phyloP scores from a whole-genome alignment of 495 filamentous ascomycete genomes.

The Daldinia grandis region DNA sequence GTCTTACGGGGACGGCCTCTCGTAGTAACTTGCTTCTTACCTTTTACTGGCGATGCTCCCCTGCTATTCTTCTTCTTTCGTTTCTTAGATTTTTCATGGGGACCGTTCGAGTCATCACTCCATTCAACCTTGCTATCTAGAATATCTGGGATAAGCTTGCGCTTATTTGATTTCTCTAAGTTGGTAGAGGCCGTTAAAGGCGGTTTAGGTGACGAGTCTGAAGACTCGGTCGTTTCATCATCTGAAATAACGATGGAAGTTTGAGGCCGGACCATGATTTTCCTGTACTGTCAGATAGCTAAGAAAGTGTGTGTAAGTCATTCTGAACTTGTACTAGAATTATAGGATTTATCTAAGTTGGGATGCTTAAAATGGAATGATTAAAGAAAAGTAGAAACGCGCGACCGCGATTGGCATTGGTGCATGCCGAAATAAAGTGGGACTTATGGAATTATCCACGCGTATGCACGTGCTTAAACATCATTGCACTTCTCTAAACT shows the following conservation, averaged over 20 bases:
- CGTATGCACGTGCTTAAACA: neutral
- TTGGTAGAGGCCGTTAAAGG: slow-evolving; percentile 4
- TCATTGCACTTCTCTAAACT: neutral
- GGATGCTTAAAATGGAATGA: neutral
- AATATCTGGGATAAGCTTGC: slow-evolving; percentile 26
- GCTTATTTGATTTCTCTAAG: slow-evolving; percentile 20
- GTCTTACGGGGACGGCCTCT: slow-evolving; percentile 20
- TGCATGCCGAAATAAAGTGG: neutral
- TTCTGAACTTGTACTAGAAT: neutral
- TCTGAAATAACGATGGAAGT: slow-evolving; percentile 36
- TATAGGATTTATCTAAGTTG: neutral
- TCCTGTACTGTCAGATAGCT: neutral
- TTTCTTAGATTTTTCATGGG: slow-evolving; percentile 35
- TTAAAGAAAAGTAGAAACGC: neutral
- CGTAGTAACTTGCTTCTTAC: slow-evolving; percentile 28
- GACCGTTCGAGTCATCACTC: slow-evolving; percentile 36
- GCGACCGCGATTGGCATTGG: neutral
- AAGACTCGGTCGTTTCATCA: slow-evolving; percentile 41
- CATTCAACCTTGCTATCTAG: slow-evolving; percentile 25
- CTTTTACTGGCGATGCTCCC: slow-evolving; percentile 17
- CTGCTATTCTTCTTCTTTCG: slow-evolving; percentile 19
- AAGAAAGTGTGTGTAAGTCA: neutral
- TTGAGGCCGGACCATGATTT: slow-evolving; percentile 6
- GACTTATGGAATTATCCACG: neutral
- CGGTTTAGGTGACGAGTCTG: slow-evolving; percentile 19